Base-by-base conservation (phyloP, 352 stramenopile species). In the Phytophthora tentaculata region DNA sequence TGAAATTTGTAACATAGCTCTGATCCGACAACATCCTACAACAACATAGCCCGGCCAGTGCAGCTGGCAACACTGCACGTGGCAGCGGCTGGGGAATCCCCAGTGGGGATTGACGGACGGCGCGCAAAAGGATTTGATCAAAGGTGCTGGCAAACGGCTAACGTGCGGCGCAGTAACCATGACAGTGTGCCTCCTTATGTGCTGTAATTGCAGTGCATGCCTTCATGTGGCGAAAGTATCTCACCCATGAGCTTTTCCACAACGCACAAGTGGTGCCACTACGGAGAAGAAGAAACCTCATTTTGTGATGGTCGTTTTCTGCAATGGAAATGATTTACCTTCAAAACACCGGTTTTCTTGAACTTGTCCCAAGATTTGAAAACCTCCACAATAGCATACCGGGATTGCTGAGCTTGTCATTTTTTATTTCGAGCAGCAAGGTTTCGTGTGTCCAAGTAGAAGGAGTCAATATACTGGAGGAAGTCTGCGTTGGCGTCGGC, bases 241-340 rank as follows among this genome's bases (percentile, higher is more conserved):
- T 19, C 54, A 39, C 56, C 32, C 2, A 29, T 52, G 50, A 69
- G 35, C 47, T 69, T 64, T 8, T 32, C 28, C 61, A 64, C 10
- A 39, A 39, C n/a, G n/a, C n/a, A n/a, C n/a, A n/a, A n/a, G n/a
- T n/a, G 6, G 32, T 39, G 8, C 12, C 10, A 41, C 37, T 58
- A 64, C 37, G 57, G 49, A 32, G 39, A 43, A 39, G 7, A 10
- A 39, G 9, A 16, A 8, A 10, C 22, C 50, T 22, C 43, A 35
- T 59, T 61, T 65, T 57, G 12, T 32, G 12, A 8, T 10, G 54
- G 37, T 50, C 59, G 48, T 73, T 76, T 73, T 73, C 55, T 77
- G 69, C 55, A 67, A 45, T 56, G 17, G 16, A 74, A 52, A 76
- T 77, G 69, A 77, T 77, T 77, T 77, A 77, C 52, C 59, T 47